Base-by-base conservation (phyloP, 306 rosid species). In the Cyclanthera cordifolia region DNA sequence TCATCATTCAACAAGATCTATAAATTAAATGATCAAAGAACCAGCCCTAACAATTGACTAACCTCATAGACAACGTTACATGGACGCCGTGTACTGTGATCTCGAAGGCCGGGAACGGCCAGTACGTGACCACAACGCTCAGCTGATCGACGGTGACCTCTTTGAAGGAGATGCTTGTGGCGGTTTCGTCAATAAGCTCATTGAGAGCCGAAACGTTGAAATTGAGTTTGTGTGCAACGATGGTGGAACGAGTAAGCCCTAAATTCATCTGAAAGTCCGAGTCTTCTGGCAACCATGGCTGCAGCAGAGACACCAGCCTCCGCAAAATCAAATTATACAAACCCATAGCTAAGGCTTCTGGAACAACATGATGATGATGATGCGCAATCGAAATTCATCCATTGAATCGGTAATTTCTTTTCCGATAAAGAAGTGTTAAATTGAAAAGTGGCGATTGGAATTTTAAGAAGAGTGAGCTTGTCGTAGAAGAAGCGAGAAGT, bases 281-380 rank as follows among this genome's bases (percentile, higher is more conserved):
- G 54, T 85, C 88, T 41, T 81, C 87, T 3, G 50, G 82, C 1
- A 92, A 66, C 97, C 96, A 89, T 76, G 96, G 95, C 75, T 72
- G 86, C 12, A 92, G 84, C 70, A 87, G 84, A 78, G 90, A 76
- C 69, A 82, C 81, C 25, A 87, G 82, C 51, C 78, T 85, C 86
- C 86, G 84, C 64, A 75, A 80, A 74, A 85, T 41, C 37, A 79
- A 10, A 82, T 8, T 76, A 65, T 72, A 59, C n/a, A 80, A 72
- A 16, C 82, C 82, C 95, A 91, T 91, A 8, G 75, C 49, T n/a
- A 12, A 41, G 37, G 20, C 25, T 16, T 5, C 39, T 47, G 27
- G 14, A 67, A 25, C 57, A 46, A 8, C 5, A 28, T 0, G 57
- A 15, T 0, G 72, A 28, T 8, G 46, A 8, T 15, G 27, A 8